Base-by-base conservation (phyloP, 2,329 filamentous ascomycete species). In the Aureobasidium sp. region DNA sequence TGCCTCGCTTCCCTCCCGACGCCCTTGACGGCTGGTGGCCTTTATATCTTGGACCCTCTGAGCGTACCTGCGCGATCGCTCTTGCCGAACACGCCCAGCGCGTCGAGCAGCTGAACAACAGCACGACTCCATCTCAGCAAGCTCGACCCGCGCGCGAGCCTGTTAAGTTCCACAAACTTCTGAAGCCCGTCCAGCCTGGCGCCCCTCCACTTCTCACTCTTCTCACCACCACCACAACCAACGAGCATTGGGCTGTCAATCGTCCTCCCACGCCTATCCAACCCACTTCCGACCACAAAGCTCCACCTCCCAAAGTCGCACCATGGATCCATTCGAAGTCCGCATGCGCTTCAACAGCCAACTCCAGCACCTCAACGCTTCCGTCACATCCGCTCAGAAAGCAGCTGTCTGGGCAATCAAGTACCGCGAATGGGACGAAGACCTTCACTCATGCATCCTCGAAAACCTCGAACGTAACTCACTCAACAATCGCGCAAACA, bases 401-500 rank as follows among this genome's bases (percentile, higher is more conserved):
- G 90, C 92, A 3, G 93, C 94, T 32, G 88, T 92, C 73, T 99
- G 95, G 86, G 94, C 94, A 15, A 82, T 99, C 65, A 96, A 91
- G 75, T 90, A 96, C 77, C 86, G 86, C 66, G 92, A 97, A 70
- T 90, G 96, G 86, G 91, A 95, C 72, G 95, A 99, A 78, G 94
- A 99, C 75, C 79, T 99, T 68, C 94, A 99, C 75, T 96, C 90
- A 25, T 99, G 95, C 76, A 97, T 99, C 69, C 77, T 99, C 47
- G 94, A 99, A 76, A 93, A 97, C 75, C 82, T 99, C 34, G 93
- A 97, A 75, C 68, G 92, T 84, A 96, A 90, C 67, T 93, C 90
- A 67, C 96, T 99, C 89, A 99, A 99, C 76, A 96, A 88, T 57
- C 84, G 93, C 64, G 95, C 94, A 63, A 99, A 99, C 73, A 97